Base-by-base conservation (phyloP, 148 eudicot species). In the Rhododendron molle region DNA sequence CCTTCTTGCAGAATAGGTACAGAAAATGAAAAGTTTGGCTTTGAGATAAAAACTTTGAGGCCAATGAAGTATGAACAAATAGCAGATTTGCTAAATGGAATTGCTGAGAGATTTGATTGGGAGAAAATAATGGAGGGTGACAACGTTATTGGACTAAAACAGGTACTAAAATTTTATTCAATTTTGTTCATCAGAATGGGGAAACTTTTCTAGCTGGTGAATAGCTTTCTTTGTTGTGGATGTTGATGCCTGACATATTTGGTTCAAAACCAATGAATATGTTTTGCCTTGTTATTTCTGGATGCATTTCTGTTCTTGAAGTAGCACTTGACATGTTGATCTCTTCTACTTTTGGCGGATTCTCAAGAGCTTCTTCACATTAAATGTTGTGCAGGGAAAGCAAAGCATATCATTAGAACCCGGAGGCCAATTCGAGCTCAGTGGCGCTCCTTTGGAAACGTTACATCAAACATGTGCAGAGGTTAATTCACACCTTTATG, bases 371-470 rank as follows among this genome's bases (percentile, higher is more conserved):
- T 5, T 21, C 76, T 80, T 83, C 2, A 12, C 8, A 32, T 56
- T 23, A 5, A 43, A 34, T 52, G 5, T 87, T 62, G 36, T 40
- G 73, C 89, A 97, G 99, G 99, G 95, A 78, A 91, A 92, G 82
- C 99, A 97, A 93, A 95, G 94, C 90, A 97, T 97, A 92, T 93
- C 99, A 76, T 83, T 94, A 60, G 98, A 97, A 90, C 98, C 99
- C 71, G 99, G 99, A n/a, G 99, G 99, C 83, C 99, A 97, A 85
- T 97, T 97, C 88, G 99, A 97, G 90, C 98, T 97, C 72, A 97
- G 99, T 85, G 99, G 99, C 85, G 98, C 98, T 80, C 98, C 99
- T 73, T 94, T 97, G 86, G 98, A 97, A 89, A 95, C 99, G 78
- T 90, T 97, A 77, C 98, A 97, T 93, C 99, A 97, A 91, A 97